Base-by-base conservation (phyloP, 2,329 filamentous ascomycete genomes). In the Epichloe elymi region DNA sequence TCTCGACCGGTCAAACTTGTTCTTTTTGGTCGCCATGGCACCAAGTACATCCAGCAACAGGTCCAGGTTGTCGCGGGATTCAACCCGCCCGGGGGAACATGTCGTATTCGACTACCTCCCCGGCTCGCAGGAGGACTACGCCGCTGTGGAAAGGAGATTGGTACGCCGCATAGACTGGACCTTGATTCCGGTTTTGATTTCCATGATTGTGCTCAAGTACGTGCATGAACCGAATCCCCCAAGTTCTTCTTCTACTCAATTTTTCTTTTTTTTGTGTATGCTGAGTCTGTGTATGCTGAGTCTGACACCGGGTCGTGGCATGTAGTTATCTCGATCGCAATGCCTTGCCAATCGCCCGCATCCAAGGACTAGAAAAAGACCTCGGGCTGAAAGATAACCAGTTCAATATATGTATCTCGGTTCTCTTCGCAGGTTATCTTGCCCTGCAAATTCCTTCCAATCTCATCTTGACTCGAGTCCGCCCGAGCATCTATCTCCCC, bases 401-500 rank as follows among this genome's bases (percentile, higher is more conserved):
- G 42, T 52, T 52, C 46, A 49, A 52, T 26, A 23, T 42, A 0
- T 65, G 63, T 38, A 63, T 67, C 17, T 67, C 65, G 0, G 63
- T 67, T 36, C 59, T 67, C 0, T 67, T 65, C 26, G 62, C 64
- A 15, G 63, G 76, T 56, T 69, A 63, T 47, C 60, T 54, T 26
- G 42, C 51, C 3, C 38, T 48, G 19, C 59, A 72, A 46, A 60
- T 68, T 0, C 68, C 67, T 0, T 69, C 66, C 48, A 71, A 71
- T 52, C 65, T 70, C 58, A 49, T 70, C 1, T 61, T 72, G 8
- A 63, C 59, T 52, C 65, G 67, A 49, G 65, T 71, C 41, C 65
- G 65, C 23, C 73, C 73, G 0, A 70, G 69, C 1, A 57, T 68
- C 11, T 75, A 74, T 56, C 68, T 75, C 53, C 63, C 66, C 1